Conservation (phyloP, 208 protist species). For the Endotrypanum monterogeii region DNA sequence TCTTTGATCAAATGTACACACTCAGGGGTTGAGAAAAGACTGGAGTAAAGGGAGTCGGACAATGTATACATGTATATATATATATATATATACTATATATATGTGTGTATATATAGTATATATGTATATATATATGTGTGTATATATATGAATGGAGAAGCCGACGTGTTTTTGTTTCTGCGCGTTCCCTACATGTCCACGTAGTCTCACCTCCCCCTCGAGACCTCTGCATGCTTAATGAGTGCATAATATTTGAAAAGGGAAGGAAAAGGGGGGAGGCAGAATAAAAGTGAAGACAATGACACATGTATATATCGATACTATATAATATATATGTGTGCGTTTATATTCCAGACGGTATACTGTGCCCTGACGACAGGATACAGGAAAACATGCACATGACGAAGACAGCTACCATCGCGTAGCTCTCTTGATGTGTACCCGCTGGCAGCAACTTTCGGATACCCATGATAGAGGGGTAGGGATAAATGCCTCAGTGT, state of each 20-base stretch:
- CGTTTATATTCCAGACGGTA: not conserved
- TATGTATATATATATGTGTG: no score
- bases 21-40: not conserved
- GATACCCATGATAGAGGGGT: not conserved
- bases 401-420: not conserved
- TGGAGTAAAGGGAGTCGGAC: constrained; percentile 9
- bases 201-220: no score
- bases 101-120: no score
- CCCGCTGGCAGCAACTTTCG: no score
- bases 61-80: no score
- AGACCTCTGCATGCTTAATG: not conserved
- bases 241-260: not conserved
- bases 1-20: not conserved
- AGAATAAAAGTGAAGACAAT: not conserved
- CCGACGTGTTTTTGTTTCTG: not conserved
- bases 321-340: no score
- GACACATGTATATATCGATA: not conserved
- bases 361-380: not conserved
- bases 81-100: no score
- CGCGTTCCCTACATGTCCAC: no score
- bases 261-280: not conserved
- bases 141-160: no score
- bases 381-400: not conserved
- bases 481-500: not conserved
- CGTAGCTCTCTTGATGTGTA: no score